Base-by-base conservation (phyloP, 2,329 filamentous ascomycete species). In the Pseudogymnoascus sp. region DNA sequence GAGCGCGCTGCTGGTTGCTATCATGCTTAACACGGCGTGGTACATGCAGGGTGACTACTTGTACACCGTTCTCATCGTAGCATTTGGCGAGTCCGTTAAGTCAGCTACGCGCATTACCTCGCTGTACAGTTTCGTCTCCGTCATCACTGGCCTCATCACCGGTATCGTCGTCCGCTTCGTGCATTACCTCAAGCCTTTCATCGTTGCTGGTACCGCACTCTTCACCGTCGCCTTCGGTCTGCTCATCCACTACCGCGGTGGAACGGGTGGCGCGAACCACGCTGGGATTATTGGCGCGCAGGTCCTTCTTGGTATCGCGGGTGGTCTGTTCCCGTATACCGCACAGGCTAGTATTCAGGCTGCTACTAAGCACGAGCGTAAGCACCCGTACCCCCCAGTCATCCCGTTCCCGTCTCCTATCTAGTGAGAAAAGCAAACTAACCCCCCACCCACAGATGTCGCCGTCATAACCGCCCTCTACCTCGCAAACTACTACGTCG, bases 191-290 rank as follows among this genome's bases (percentile, higher is more conserved):
- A 89, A 89, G 71, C 72, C 78, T n/a, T 86, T 89, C 72, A 87
- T 88, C 70, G 73, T 88, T 41, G 75, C 75, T 28, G 86, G 86
- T 36, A 87, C 84, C 1, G 74, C 77, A 7, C 77, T 88, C 1
- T 88, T 85, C 76, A 77, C 85, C 69, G 83, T 86, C n/a, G 85
- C 85, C 0, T 88, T 87, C 67, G 86, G 85, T 8, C 78, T 89
- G 0, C 77, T 89, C 16, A 87, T 88, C 70, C 78, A 79, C 68
- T 89, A 79, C 77, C 83, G 86, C n/a, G 85, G 85, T 37, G 79
- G 80, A 5, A 70, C 77, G 0, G 75, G 73, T 1, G 37, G 68
- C 0, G 72, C 77, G 8, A 78, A 75, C 65, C 77, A 83, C 64
- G 78, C 80, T 1, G 86, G 86, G 28, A 78, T 89, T 63, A 83